phyloP scores from a whole-genome alignment of 257 asterid genomes.

The Petunia secreta region DNA sequence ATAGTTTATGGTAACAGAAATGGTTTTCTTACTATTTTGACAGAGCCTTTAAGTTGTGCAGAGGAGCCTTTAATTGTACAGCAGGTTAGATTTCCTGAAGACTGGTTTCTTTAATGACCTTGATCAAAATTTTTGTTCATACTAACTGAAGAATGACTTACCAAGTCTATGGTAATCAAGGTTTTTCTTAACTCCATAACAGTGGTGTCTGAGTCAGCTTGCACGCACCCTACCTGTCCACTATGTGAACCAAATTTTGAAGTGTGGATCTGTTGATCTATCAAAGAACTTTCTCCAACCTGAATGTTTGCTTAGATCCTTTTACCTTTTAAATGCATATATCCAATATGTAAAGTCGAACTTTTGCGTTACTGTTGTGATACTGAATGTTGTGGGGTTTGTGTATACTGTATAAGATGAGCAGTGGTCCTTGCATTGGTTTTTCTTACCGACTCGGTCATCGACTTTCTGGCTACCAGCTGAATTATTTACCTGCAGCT shows the following conservation, averaged over 20 bases:
- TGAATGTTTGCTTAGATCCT: neutral
- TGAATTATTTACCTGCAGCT: neutral
- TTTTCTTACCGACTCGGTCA: neutral
- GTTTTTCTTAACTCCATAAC: neutral
- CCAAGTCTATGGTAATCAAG: neutral
- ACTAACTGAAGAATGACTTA: neutral
- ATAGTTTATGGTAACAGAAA: conserved; percentile 87
- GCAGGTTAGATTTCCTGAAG: conserved; percentile 54
- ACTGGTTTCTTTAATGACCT: neutral
- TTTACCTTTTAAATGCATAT: conserved; percentile 9
- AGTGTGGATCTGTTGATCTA: neutral
- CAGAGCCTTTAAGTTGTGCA: conserved; percentile 73
- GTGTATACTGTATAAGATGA: neutral
- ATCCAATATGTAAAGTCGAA: neutral
- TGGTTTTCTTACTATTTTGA: conserved; percentile 81
- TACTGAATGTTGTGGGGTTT: neutral
- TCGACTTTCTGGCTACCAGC: conserved; percentile 7
- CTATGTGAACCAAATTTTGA: conserved; percentile 15
- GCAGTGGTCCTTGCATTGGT: neutral
- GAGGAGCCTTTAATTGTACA: conserved; percentile 87
- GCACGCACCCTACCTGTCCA: neutral
- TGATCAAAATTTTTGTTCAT: neutral
- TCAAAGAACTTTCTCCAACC: neutral
- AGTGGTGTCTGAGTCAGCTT: neutral
- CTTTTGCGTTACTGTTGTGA: neutral